Base-by-base conservation (phyloP, 768 basidiomycete genomes). In the Porphyrellus cyaneotinctus region DNA sequence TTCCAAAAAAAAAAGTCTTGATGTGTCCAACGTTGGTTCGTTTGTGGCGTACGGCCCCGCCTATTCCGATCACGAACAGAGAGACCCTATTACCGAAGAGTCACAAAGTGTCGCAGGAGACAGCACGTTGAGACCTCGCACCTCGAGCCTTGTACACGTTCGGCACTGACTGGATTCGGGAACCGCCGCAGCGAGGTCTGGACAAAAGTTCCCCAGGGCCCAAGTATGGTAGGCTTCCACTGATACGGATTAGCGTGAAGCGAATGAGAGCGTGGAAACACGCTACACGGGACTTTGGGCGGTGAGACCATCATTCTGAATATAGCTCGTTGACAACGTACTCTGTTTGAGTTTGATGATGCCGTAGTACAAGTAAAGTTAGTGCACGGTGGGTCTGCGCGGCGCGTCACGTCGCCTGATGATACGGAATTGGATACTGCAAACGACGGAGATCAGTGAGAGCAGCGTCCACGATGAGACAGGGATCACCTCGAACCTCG, bases 361-460 rank as follows among this genome's bases (percentile, higher is more conserved):
- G 33, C 43, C 32, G 38, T 20, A 26, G 50, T n/a, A 20, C 26
- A 22, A 38, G 51, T 10, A 30, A 44, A 37, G 51, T 31, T 52
- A 17, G 38, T 49, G 42, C 55, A 20, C 33, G 35, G 39, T 42
- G 38, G 37, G 43, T 22, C 13, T 41, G 39, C 24, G 24, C n/a
- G n/a, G 39, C 18, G 43, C 20, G 33, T 50, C n/a, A n/a, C n/a
- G 2, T 22, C 4, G 24, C 38, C 26, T 20, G 55, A 51, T 23
- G 47, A 47, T 35, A 41, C 63, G 62, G 63, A 64, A 57, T 42
- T 63, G 50, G 55, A n/a, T n/a, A 61, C 35, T 28, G 22, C 20
- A 22, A 24, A n/a, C 8, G 44, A 59, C 63, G 63, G 62, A 63
- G 64, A 64, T 63, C 57, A 57, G 44, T 51, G 33, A 51, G 41